phyloP scores from a whole-genome alignment of 169 alveolate species.

The Amoebophrya sp. region DNA sequence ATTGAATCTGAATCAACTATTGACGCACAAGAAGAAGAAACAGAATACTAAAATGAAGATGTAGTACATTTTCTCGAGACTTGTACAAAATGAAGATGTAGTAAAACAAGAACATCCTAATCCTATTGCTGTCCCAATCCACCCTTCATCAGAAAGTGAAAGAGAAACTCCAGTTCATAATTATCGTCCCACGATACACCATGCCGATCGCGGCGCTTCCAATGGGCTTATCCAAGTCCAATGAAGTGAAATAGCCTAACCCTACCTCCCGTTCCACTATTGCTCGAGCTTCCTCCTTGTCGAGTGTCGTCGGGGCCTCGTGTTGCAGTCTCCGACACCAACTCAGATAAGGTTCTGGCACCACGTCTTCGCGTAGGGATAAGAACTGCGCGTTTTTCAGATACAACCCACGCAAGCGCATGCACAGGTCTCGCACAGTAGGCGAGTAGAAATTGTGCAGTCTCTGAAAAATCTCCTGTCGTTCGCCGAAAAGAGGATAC shows the following conservation, averaged over 20 bases:
- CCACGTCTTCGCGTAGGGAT: neutral
- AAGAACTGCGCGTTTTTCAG: neutral
- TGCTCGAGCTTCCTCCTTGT: neutral
- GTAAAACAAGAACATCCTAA: neutral
- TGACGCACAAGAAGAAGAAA: too few species aligned
- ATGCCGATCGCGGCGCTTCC: slow-evolving; percentile 9
- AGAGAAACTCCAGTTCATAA: neutral
- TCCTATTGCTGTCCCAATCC: neutral
- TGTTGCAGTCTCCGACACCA: neutral
- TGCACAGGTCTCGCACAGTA: neutral
- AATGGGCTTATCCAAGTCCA: neutral
- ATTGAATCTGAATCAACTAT: too few species aligned
- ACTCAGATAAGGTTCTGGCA: neutral
- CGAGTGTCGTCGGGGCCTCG: neutral
- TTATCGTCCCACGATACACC: neutral
- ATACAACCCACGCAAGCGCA: neutral
- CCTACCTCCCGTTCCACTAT: neutral
- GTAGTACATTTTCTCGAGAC: too few species aligned
- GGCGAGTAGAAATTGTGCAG: neutral
- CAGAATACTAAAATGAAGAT: too few species aligned
- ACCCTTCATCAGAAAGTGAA: neutral
- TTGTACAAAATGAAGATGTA: too few species aligned
- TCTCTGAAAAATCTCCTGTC: neutral
- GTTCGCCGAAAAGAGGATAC: neutral
- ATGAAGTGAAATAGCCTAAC: neutral